Base-by-base conservation (phyloP, 2,329 filamentous ascomycete genomes). In the Phialemoniopsis sp. region DNA sequence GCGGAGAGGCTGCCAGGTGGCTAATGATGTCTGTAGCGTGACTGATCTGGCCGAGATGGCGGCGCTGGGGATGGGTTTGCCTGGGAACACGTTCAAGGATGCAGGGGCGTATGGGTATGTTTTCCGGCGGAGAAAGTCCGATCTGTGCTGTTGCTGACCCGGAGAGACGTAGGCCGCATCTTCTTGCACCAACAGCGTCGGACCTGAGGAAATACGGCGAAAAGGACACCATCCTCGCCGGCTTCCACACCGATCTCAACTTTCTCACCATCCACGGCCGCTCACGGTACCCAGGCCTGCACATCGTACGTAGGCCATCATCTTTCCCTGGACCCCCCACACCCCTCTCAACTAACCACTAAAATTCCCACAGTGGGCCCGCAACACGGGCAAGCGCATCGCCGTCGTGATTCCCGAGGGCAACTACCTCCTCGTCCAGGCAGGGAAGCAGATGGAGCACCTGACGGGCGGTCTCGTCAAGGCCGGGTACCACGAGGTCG, bases 181-280 rank as follows among this genome's bases (percentile, higher is more conserved):
- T 80, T 34, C 72, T 81, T 13, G 77, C 77, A 2, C 77, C 77
- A 1, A 81, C 77, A 2, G 75, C 77, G 2, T 80, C 76, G 0
- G 73, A 81, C 52, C 68, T 81, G 12, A 39, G 46, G 12, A 75
- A 70, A 42, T 77, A 79, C 60, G 73, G 72, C 34, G 35, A 56
- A 4, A 61, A 66, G 37, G 68, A 79, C 61, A 80, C 75, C 36
- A 80, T 81, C 51, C 69, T 81, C 13, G 77, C 77, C 13, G 77
- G 77, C 30, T 81, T 81, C 63, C 77, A 81, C 57, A 80, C 77
- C 1, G 77, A 81, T 51, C 73, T 81, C 42, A 81, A 81, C 66
- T 81, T 80, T 55, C 66, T 81, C 38, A 81, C 77, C 47, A 81
- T 81, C 58, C 77, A 81, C 62, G 77, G 77, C 41, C 77, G 77